Evolutionary conservation across 2,329 filamentous ascomycete genomes (phyloP).

Genomic region (Nothopassalora personata): DNA sequence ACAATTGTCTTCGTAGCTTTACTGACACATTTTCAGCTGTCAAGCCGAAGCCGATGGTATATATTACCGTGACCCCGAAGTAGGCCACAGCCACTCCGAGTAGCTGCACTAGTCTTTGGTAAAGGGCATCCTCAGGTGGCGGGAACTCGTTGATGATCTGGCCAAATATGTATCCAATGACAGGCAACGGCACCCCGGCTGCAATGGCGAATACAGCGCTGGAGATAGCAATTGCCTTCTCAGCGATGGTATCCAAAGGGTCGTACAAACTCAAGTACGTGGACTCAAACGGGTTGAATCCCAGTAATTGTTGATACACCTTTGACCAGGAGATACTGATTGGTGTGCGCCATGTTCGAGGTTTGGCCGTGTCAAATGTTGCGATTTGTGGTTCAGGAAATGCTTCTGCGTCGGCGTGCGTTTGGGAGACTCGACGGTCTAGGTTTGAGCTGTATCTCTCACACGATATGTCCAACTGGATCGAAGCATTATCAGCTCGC

Average conservation of each 20-base stretch:
- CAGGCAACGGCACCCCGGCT: constrained; percentile 38
- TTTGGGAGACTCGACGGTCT: background rate
- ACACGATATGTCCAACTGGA: background rate
- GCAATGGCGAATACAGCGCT: constrained; percentile 36
- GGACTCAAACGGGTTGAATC: constrained; percentile 42
- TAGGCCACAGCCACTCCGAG: constrained; percentile 44
- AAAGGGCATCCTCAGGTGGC: constrained; percentile 41
- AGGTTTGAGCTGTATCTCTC: background rate
- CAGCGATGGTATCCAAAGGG: constrained; percentile 39
- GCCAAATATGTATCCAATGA: constrained; percentile 44
- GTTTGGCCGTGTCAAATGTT: constrained; percentile 1
- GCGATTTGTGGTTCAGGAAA: background rate
- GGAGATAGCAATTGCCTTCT: constrained; percentile 32
- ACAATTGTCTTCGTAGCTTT: constrained; percentile 42
- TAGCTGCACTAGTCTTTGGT: constrained; percentile 38
- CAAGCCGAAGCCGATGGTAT: constrained; percentile 47
- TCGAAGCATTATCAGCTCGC: background rate
- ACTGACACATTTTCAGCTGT: constrained; percentile 47
- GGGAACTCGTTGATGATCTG: constrained; percentile 49
- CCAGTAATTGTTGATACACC: constrained; percentile 34
- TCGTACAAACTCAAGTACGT: constrained; percentile 48
- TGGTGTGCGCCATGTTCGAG: constrained; percentile 5
- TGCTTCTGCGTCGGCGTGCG: constrained; percentile 1
- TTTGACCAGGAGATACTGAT: constrained; percentile 4
- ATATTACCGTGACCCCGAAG: constrained; percentile 47